Evolutionary conservation across 2,329 filamentous ascomycete species (phyloP).

Genomic region (Tolypocladium inflatum): DNA sequence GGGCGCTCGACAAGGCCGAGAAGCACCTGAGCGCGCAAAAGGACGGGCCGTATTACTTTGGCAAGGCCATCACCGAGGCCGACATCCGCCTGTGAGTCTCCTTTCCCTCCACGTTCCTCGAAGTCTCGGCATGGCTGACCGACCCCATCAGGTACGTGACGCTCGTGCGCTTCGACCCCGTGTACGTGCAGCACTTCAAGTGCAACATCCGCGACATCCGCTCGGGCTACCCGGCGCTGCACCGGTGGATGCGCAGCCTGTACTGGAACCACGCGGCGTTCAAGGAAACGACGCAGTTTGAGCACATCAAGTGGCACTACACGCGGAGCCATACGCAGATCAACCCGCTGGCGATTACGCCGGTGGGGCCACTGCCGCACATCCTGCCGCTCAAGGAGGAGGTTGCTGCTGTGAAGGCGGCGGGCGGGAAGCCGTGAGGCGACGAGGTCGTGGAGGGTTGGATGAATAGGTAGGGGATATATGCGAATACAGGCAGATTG

Average conservation of each 20-base stretch:
- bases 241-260: conserved; percentile 71
- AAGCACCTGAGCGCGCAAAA: conserved; percentile 45
- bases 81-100: conserved; percentile 59
- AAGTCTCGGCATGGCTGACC: too few relatives aligned
- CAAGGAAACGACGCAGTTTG: conserved; percentile 74
- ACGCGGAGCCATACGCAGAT: conserved; percentile 55
- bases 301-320: conserved; percentile 84
- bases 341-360: conserved; percentile 66
- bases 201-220: conserved; percentile 82
- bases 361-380: conserved; percentile 74
- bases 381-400: conserved; percentile 72
- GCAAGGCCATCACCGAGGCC: conserved; percentile 66
- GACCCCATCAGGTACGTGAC: conserved; percentile 47
- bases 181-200: conserved; percentile 84
- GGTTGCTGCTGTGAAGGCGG: conserved; percentile 46
- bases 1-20: conserved; percentile 68
- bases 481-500: not conserved
- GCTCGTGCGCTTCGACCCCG: conserved; percentile 63
- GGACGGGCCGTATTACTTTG: conserved; percentile 63
- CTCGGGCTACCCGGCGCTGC: conserved; percentile 70
- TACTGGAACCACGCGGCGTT: conserved; percentile 82
- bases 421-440: not conserved
- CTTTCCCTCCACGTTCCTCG: not conserved
- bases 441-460: not conserved
- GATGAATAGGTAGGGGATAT: too few relatives aligned